phyloP scores from a whole-genome alignment of 495 filamentous ascomycete genomes.

The Thozetella sp. region DNA sequence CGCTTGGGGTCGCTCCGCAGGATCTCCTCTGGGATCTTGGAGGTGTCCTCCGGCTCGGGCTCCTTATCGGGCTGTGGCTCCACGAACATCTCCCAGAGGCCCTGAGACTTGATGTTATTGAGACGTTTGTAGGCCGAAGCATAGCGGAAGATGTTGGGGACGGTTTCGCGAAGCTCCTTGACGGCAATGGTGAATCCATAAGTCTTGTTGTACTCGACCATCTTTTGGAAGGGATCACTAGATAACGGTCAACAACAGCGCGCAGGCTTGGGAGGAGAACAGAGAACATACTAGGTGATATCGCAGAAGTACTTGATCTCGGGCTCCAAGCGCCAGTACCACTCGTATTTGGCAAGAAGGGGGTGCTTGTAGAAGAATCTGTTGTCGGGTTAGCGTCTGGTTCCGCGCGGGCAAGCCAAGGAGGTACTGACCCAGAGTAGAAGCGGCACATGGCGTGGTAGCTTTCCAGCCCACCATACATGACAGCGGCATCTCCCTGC shows the following conservation, averaged over 20 bases:
- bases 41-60: slow-evolving; percentile 62
- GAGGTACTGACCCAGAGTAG: slow-evolving; percentile 80
- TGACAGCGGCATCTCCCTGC: slow-evolving; percentile 96
- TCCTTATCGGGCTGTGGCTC: slow-evolving; percentile 67
- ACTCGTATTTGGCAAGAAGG: slow-evolving; percentile 93
- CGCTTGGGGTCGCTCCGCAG: slow-evolving; percentile 74
- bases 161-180: slow-evolving; percentile 96
- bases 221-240: slow-evolving; percentile 93
- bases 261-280: slow-evolving; percentile 7
- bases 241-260: slow-evolving; percentile 12
- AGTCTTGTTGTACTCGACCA: slow-evolving; percentile 92
- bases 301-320: slow-evolving; percentile 99
- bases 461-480: slow-evolving; percentile 99
- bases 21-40: slow-evolving; percentile 82
- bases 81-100: slow-evolving; percentile 98
- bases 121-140: slow-evolving; percentile 98
- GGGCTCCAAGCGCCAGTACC: slow-evolving; percentile 99
- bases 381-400: slow-evolving; percentile 16
- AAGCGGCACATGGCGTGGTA: slow-evolving; percentile 99
- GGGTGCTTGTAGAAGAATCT: slow-evolving; percentile 99
- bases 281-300: slow-evolving; percentile 88
- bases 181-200: slow-evolving; percentile 99
- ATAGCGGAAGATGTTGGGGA: slow-evolving; percentile 98
- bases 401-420: not conserved
- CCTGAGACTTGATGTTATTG: slow-evolving; percentile 88